Evolutionary conservation across 2,329 filamentous ascomycete species (phyloP), one percentile per base, ranked within the genome.

Genomic region (Talaromyces rugulosus): DNA sequence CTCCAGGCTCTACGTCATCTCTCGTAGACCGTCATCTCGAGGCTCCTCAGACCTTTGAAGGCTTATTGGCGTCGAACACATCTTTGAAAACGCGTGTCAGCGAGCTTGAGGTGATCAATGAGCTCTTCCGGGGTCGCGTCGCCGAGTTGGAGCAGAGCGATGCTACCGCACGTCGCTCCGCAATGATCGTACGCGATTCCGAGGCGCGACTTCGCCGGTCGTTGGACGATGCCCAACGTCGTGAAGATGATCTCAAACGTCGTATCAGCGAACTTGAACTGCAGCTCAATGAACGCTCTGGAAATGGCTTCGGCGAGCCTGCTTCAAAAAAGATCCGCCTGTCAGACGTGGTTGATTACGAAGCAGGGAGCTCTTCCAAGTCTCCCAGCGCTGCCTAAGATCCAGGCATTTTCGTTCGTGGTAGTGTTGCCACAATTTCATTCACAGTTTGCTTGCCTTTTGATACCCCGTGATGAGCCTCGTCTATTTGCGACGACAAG

Each of bases 51-150:
- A 89, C 88, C 3, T 92, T 91, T 74, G 91, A 96, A 71, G 88
- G 90, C 64, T 84, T 96, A 28, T 81, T 92, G 58, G 88, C 89
- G 1, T 86, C 89, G 64, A 96, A 96, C 74, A 90, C 90, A 5
- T 89, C 88, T 57, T 82, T 98, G n/a, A 96, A 96, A 79, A 99
- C 95, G 0, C 88, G 95, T 50, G 94, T 99, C 36, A 95, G 89
- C 68, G 95, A 99, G 75, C 84, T 99, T 28, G 95, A 99, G 74
- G 85, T 99, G 58, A 97, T 99, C 80, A 97, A 93, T 70, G 89
- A 90, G 71, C 81, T 93, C 52, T 92, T 92, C 75, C 83, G 88
- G 57, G 88, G 88, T 42, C 85, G 89, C 11, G 87, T 97, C 47
- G 76, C 87, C 73, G 83, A 95, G 72, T 82, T 95, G 12, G 91